These are phyloP conservation scores for Phytophthora meadii DNA, from an alignment of 352 stramenopile species.

Conservation along the genomic window DNA sequence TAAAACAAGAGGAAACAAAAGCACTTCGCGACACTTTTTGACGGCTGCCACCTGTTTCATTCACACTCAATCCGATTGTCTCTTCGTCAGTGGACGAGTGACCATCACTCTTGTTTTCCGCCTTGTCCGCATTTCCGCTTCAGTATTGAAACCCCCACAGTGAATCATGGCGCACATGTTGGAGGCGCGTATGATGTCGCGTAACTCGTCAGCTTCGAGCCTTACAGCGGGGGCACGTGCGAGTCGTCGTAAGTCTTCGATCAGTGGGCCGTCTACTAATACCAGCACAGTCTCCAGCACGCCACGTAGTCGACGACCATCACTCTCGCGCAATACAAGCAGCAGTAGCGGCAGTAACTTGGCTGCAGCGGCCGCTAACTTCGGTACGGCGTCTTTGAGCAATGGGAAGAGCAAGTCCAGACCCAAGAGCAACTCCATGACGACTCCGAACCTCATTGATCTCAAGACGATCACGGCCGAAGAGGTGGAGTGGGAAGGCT, in stretches of 20 bases:
- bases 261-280: constrained; percentile 36
- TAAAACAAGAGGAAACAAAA: constrained; percentile 10
- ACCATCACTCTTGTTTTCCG: constrained; percentile 38
- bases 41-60: constrained; percentile 21
- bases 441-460: constrained; percentile 85
- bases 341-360: constrained; percentile 38
- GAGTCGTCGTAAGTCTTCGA: constrained; percentile 58
- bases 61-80: constrained; percentile 20
- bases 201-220: constrained; percentile 43
- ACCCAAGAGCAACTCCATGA: constrained; percentile 33
- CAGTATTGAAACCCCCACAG: constrained; percentile 11
- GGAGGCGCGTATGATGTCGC: constrained; percentile 66
- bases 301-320: constrained; percentile 42
- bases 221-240: constrained; percentile 27
- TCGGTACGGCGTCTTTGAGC: constrained; percentile 13
- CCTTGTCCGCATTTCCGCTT: constrained; percentile 2
- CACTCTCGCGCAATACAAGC: constrained; percentile 36
- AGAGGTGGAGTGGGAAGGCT: constrained; percentile 89
- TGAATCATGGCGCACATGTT: constrained; percentile 67
- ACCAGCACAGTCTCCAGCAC: constrained; percentile 31
- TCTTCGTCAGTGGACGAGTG: constrained; percentile 20
- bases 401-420: constrained; percentile 5
- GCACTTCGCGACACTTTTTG: constrained; percentile 23
- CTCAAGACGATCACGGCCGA: constrained; percentile 88
- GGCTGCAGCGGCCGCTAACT: constrained; percentile 12